phyloP scores from a whole-genome alignment of 2,329 filamentous ascomycete species.

The Colletotrichum graminicola region DNA sequence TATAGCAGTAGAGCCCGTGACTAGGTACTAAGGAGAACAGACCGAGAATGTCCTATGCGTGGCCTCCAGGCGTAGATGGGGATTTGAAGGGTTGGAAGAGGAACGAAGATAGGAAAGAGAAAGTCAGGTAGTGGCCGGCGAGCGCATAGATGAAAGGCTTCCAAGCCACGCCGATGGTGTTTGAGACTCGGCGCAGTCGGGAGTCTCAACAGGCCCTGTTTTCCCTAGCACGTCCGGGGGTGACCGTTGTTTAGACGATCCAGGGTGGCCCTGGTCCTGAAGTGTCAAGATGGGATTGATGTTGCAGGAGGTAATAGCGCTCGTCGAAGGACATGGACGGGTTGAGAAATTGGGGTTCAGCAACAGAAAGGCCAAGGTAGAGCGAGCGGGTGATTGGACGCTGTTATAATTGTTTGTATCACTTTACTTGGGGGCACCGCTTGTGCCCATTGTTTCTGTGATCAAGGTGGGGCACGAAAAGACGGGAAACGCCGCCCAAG shows the following conservation, averaged over 20 bases:
- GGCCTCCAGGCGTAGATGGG: background rate
- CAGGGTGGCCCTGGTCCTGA: constrained; percentile 6
- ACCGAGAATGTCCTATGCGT: constrained; percentile 10
- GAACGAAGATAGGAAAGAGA: background rate
- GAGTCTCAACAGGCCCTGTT: constrained; percentile 41
- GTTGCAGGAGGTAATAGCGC: constrained; percentile 23
- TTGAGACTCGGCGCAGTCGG: constrained; percentile 37
- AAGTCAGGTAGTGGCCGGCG: constrained; percentile 7
- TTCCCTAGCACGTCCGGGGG: constrained; percentile 33
- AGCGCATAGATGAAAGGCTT: constrained; percentile 40
- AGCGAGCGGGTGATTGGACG: constrained; percentile 10
- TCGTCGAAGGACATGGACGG: constrained; percentile 7
- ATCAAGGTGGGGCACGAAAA: constrained; percentile 2
- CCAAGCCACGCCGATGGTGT: constrained; percentile 41
- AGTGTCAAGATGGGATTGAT: constrained; percentile 30
- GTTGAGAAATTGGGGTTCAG: background rate
- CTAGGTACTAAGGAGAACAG: background rate
- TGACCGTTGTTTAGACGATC: constrained; percentile 35
- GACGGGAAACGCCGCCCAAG: constrained; percentile 1
- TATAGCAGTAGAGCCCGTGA: background rate
- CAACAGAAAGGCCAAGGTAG: background rate
- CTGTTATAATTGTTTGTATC: constrained; percentile 13
- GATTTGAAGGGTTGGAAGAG: constrained; percentile 7
- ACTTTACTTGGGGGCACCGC: background rate
- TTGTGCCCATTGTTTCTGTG: background rate